These are phyloP conservation scores for Abortiporus biennis DNA, from an alignment of 1,284 basidiomycete species.

Conservation along the genomic window DNA sequence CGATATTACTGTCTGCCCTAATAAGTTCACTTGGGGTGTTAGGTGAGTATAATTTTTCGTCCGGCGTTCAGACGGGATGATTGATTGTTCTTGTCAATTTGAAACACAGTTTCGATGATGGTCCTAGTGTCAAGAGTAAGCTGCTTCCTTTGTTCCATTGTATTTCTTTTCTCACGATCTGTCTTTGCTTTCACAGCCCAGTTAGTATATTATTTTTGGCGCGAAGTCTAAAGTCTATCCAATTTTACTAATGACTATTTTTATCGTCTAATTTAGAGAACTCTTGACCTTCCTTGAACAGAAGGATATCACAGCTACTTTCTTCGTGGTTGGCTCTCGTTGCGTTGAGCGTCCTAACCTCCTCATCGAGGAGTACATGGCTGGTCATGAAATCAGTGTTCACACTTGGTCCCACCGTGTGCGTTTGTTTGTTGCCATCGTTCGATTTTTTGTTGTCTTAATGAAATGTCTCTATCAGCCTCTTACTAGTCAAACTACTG, in stretches of 20 bases:
- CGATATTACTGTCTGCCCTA: slow-evolving; percentile 71
- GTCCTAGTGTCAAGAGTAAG: slow-evolving; percentile 78
- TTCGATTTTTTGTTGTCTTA: slow-evolving; percentile 15
- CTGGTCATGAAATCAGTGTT: slow-evolving; percentile 74
- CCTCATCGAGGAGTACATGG: slow-evolving; percentile 81
- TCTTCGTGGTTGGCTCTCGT: slow-evolving; percentile 92
- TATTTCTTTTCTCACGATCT: slow-evolving; percentile 2
- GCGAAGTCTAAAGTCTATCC: slow-evolving; percentile 8
- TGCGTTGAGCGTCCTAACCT: slow-evolving; percentile 76
- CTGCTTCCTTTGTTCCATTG: slow-evolving; percentile 15
- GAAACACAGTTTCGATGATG: slow-evolving; percentile 67
- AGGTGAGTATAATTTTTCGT: slow-evolving; percentile 44
- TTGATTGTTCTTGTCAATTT: slow-evolving; percentile 1
- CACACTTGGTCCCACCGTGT: slow-evolving; percentile 78
- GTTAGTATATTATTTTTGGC: slow-evolving; percentile 25
- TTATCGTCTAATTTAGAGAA: slow-evolving; percentile 28
- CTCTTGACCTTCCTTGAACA: slow-evolving; percentile 66
- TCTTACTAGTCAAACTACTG: slow-evolving; percentile 80
- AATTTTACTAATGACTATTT: slow-evolving; percentile 1
- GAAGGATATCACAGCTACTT: slow-evolving; percentile 73
- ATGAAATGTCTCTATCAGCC: slow-evolving; percentile 34
- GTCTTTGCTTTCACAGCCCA: slow-evolving; percentile 39
- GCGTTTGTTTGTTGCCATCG: slow-evolving; percentile 12
- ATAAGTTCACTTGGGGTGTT: slow-evolving; percentile 77
- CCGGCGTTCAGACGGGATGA: not conserved